These are phyloP conservation scores for Melanogaster broomeanus DNA, from an alignment of 768 basidiomycete species.

Conservation along the genomic window DNA sequence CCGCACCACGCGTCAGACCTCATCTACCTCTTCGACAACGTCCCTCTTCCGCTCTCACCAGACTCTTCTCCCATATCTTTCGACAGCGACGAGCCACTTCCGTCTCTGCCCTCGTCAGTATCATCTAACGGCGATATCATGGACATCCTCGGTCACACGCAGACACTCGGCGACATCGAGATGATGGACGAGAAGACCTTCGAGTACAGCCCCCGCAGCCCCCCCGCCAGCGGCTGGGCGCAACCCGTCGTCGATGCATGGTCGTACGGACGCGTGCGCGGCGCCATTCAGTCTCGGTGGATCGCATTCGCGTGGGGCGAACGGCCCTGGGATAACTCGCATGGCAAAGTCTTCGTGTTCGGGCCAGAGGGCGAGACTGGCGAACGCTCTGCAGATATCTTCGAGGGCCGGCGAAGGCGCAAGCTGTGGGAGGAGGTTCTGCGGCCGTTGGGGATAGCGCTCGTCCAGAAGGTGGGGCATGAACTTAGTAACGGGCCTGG, in stretches of 20 bases:
- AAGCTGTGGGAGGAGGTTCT: conserved; percentile 65
- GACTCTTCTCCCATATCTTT: conserved; percentile 34
- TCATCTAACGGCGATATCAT: conserved; percentile 24
- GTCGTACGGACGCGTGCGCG: conserved; percentile 65
- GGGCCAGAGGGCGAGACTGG: conserved; percentile 83
- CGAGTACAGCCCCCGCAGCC: conserved; percentile 6
- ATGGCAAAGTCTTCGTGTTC: conserved; percentile 71
- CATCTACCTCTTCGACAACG: conserved; percentile 78
- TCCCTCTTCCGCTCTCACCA: conserved; percentile 52
- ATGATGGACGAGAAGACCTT: conserved; percentile 26
- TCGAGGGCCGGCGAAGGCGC: conserved; percentile 62
- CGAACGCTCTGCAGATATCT: conserved; percentile 64
- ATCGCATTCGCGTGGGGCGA: conserved; percentile 74
- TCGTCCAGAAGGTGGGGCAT: conserved; percentile 72
- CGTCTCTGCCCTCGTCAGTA: conserved; percentile 30
- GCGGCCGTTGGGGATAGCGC: conserved; percentile 63
- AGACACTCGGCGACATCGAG: conserved; percentile 28
- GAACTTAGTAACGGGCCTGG: conserved; percentile 75
- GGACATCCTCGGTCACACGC: conserved; percentile 14
- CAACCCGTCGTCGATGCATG: conserved; percentile 63
- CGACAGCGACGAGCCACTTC: conserved; percentile 32
- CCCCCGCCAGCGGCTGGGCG: conserved; percentile 48
- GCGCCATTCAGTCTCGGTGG: conserved; percentile 75
- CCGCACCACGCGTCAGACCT: conserved; percentile 75
- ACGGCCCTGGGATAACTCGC: conserved; percentile 61